Evolutionary conservation across 192 early-diverging fungal genomes (phyloP).

Genomic region (Podila epicladia): DNA sequence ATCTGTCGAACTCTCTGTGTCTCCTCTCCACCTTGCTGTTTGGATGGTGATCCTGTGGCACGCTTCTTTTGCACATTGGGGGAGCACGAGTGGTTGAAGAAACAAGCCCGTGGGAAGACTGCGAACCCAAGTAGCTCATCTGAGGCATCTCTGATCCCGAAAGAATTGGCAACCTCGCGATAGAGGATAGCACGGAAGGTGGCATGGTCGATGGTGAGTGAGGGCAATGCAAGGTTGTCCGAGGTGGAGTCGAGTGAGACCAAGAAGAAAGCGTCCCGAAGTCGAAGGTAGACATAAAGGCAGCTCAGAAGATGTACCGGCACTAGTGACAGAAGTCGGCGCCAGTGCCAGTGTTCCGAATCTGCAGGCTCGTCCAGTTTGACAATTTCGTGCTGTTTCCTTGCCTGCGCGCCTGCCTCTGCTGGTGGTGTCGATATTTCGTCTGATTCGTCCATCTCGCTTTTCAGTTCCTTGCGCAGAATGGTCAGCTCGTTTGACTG

Average conservation of each 20-base stretch:
- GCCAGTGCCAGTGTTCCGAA: slow-evolving; percentile 6
- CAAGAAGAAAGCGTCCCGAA: slow-evolving; percentile 29
- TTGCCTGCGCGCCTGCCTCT: neutral
- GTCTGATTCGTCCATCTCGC: neutral
- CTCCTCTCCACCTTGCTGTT: neutral
- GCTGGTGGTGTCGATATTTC: neutral
- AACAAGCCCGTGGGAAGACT: slow-evolving; percentile 70
- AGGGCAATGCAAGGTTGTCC: neutral
- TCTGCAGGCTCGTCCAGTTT: neutral
- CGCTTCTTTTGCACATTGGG: slow-evolving; percentile 66
- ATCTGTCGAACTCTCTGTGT: slow-evolving; percentile 40
- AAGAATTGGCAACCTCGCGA: slow-evolving; percentile 75
- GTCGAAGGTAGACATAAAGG: slow-evolving; percentile 37
- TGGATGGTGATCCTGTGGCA: slow-evolving; percentile 11
- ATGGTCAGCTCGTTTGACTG: slow-evolving; percentile 40
- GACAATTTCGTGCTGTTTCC: neutral
- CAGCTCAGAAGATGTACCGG: slow-evolving; percentile 30
- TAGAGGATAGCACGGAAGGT: slow-evolving; percentile 65
- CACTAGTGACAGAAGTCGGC: slow-evolving; percentile 15
- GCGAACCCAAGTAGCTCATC: slow-evolving; percentile 66
- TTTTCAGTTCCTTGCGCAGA: slow-evolving; percentile 19
- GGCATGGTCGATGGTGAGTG: slow-evolving; percentile 34
- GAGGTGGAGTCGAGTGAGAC: slow-evolving; percentile 7
- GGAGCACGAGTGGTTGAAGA: slow-evolving; percentile 75
- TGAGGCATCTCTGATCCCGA: slow-evolving; percentile 71